phyloP scores from a whole-genome alignment of 495 filamentous ascomycete species.

The Lineolata rhizophorae region DNA sequence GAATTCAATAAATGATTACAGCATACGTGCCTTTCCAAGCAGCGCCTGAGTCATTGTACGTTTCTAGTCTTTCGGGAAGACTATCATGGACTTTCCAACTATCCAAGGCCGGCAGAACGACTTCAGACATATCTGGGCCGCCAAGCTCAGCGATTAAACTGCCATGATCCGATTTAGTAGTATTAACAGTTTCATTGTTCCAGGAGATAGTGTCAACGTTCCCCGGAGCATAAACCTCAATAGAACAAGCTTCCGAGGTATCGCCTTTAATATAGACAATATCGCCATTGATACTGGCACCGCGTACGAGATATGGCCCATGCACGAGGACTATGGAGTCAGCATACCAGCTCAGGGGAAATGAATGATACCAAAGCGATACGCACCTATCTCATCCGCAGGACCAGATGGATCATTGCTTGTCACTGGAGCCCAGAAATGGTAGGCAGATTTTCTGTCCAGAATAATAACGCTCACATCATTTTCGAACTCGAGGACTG shows the following conservation, averaged over 20 bases:
- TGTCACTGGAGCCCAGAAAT: constrained; percentile 32
- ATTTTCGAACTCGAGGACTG: constrained; percentile 25
- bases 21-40: constrained; percentile 14
- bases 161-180: constrained; percentile 10
- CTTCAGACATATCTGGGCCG: not conserved
- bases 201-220: constrained; percentile 8
- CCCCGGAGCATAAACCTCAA: constrained; percentile 12
- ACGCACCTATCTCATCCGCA: constrained; percentile 3
- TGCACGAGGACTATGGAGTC: constrained; percentile 11
- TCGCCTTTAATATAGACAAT: constrained; percentile 15
- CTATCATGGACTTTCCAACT: constrained; percentile 13
- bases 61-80: constrained; percentile 10
- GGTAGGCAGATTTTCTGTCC: constrained; percentile 29
- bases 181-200: constrained; percentile 9
- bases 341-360: too few relatives aligned
- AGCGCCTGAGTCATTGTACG: constrained; percentile 11
- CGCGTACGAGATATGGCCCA: constrained; percentile 14
- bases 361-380: too few relatives aligned
- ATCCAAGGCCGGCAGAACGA: constrained; percentile 8
- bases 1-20: too few relatives aligned
- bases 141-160: constrained; percentile 9
- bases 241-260: constrained; percentile 5
- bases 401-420: constrained; percentile 26
- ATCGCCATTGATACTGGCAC: constrained; percentile 3
- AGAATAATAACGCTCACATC: constrained; percentile 25